Evolutionary conservation across 2,329 filamentous ascomycete species (phyloP), one percentile per base, ranked within the genome.

Genomic region (Myriosclerotinia scirpicola): DNA sequence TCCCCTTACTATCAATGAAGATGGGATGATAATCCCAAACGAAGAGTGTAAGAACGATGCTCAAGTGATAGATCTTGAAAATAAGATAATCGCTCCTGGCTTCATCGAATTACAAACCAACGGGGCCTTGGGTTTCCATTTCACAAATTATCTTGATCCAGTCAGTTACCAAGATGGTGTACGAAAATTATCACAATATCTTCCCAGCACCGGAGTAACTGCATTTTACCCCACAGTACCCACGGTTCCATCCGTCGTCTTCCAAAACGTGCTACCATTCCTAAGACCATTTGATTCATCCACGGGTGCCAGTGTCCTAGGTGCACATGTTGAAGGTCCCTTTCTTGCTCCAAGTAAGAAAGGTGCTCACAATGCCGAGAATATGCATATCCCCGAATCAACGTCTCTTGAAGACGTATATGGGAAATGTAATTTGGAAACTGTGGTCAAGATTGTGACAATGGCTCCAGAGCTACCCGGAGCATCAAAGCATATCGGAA

Each of bases 41-140:
- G 60, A 67, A 36, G n/a, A 14, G 5, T n/a, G 66, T 71, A 36
- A 68, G 67, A 8, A 68, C 62, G 53, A 71, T 26, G 72, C 69
- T 8, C 38, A 65, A 20, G 64, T 53, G 36, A 61, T 74, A 48
- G 82, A 85, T 71, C 73, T 85, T 14, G 77, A 81, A 50, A 80
- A 80, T 52, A 78, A 75, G 56, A 82, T 85, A 58, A 76, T 85
- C 64, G 81, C 83, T 6, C 83, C 84, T 12, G 84, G 83, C 4
- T 84, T 83, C 70, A 75, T 85, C 30, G 84, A 86, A 67, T 73
- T 86, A 7, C 84, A 86, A 68, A 84, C 81, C 1, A 86, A 86
- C 71, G 76, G 76, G 3, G 74, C 73, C 44, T 65, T 74, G 7
- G 82, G 82, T 2, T 84, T 85, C 62, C 83, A 85, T 70, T 85